Conservation (phyloP, 495 filamentous ascomycete species). For the Cercophora sp. region DNA sequence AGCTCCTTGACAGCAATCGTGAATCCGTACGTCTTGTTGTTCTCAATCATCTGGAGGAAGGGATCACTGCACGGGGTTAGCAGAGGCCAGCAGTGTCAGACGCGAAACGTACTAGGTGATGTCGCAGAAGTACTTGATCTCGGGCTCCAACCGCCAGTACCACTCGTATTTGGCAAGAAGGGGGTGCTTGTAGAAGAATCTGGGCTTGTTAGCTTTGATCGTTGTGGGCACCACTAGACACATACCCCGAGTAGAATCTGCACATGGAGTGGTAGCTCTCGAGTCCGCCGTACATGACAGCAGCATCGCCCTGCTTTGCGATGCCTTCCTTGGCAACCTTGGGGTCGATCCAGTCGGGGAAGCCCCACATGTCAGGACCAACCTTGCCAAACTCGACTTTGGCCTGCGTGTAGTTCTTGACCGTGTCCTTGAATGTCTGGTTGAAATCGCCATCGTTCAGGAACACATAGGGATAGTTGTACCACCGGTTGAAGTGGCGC, state of each 20-base stretch:
- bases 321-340: conserved; percentile 95
- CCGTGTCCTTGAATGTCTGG: conserved; percentile 79
- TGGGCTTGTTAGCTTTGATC: conserved; percentile 33
- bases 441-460: conserved; percentile 98
- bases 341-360: conserved; percentile 90
- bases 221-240: conserved; percentile 1
- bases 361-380: conserved; percentile 88
- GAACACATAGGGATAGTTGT: conserved; percentile 98
- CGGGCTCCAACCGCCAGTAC: conserved; percentile 99
- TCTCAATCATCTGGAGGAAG: conserved; percentile 85
- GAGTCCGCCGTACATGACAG: conserved; percentile 99
- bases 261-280: conserved; percentile 99
- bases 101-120: conserved; percentile 85
- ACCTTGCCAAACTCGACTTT: conserved; percentile 94
- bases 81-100: not conserved
- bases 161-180: conserved; percentile 95
- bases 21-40: conserved; percentile 98
- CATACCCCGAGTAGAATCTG: conserved; percentile 94
- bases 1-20: conserved; percentile 99
- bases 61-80: conserved; percentile 63
- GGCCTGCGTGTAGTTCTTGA: conserved; percentile 83
- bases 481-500: conserved; percentile 99
- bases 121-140: conserved; percentile 99
- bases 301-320: conserved; percentile 89
- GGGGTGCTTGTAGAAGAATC: conserved; percentile 97